Conservation (phyloP, 805 yeast genomes). For the Kazachstania taianensis region DNA sequence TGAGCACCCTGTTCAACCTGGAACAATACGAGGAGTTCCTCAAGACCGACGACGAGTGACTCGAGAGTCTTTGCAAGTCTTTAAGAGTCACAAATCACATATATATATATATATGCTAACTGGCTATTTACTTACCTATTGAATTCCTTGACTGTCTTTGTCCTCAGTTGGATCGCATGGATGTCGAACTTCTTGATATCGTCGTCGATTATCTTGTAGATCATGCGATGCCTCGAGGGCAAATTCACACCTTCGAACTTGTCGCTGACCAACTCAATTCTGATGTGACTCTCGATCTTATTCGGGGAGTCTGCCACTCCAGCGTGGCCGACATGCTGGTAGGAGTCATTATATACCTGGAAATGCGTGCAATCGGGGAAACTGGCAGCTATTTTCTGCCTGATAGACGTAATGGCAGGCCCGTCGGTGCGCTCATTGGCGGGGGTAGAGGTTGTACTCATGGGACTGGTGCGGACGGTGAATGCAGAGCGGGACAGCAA, state of each 20-base stretch:
- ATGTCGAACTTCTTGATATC: slow-evolving; percentile 62
- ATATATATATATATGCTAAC: not conserved
- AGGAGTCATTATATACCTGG: slow-evolving; percentile 67
- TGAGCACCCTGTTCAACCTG: slow-evolving; percentile 41
- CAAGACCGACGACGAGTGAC: slow-evolving; percentile 37
- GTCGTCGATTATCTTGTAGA: slow-evolving; percentile 58
- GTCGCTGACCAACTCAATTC: slow-evolving; percentile 62
- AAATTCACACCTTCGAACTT: slow-evolving; percentile 52
- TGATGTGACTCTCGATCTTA: slow-evolving; percentile 71
- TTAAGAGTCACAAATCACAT: not conserved
- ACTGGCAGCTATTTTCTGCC: not conserved
- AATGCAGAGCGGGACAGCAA: too few relatives aligned
- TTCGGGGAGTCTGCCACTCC: slow-evolving; percentile 69
- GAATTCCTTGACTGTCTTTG: slow-evolving; percentile 58
- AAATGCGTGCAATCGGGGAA: slow-evolving; percentile 18
- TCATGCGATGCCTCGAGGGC: slow-evolving; percentile 69
- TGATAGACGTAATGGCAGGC: slow-evolving; percentile 6
- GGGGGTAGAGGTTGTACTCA: too few relatives aligned
- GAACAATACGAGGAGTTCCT: slow-evolving; percentile 49
- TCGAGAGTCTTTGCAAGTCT: not conserved
- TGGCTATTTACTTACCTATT: slow-evolving; percentile 15
- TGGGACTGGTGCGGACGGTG: not conserved
- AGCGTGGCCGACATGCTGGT: slow-evolving; percentile 79
- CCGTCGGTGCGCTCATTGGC: slow-evolving; percentile 8
- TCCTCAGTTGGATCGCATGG: slow-evolving; percentile 80